These are phyloP conservation scores for Venturia pyrina DNA, from an alignment of 2,329 filamentous ascomycete species.

Conservation along the genomic window DNA sequence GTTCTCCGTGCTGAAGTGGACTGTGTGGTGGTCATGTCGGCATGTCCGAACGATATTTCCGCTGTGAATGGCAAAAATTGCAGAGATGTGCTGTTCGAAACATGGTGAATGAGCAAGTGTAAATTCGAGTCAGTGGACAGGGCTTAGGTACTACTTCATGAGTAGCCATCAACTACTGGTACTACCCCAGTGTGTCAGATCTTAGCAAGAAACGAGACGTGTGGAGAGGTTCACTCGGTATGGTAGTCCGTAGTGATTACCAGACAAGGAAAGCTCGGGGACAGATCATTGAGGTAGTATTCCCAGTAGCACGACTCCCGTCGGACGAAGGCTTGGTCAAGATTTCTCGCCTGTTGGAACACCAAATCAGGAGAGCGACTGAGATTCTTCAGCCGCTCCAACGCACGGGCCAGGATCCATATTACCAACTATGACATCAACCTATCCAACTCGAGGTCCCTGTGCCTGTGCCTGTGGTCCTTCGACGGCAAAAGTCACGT, in stretches of 20 bases:
- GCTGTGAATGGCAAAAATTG: slow-evolving; percentile 29
- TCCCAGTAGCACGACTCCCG: neutral
- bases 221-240: neutral
- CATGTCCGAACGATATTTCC: slow-evolving; percentile 33
- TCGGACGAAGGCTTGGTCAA: too few species aligned
- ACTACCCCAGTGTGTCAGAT: too few species aligned
- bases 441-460: too few species aligned
- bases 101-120: neutral
- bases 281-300: neutral
- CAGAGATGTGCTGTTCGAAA: slow-evolving; percentile 18
- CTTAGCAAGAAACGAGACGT: neutral
- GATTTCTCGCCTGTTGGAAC: too few species aligned
- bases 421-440: neutral
- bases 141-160: neutral
- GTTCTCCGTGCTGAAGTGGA: slow-evolving; percentile 27
- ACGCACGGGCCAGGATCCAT: neutral
- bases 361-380: neutral
- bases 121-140: neutral
- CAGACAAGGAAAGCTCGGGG: neutral
- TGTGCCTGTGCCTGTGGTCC: too few species aligned
- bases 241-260: too few species aligned
- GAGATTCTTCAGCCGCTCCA: neutral
- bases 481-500: neutral
- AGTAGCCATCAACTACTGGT: neutral
- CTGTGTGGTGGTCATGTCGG: slow-evolving; percentile 31